These are phyloP conservation scores for Serendipita sp. DNA, from an alignment of 768 basidiomycete species.

Conservation along the genomic window DNA sequence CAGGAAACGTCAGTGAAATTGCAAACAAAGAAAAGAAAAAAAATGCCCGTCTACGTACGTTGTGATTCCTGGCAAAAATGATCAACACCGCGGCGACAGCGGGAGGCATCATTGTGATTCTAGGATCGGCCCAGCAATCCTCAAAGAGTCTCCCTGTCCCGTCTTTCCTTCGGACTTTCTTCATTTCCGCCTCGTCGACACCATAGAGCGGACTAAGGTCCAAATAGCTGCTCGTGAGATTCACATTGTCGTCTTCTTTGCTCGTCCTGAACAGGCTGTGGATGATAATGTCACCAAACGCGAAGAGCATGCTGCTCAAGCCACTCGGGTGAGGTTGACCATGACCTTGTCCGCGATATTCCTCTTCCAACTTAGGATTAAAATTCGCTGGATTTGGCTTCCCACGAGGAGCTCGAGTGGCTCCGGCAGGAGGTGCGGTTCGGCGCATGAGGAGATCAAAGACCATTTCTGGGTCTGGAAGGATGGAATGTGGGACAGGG, in stretches of 20 bases:
- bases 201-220: slow-evolving; percentile 67
- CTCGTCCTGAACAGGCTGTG: slow-evolving; percentile 59
- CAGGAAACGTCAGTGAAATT: neutral
- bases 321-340: slow-evolving; percentile 55
- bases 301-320: slow-evolving; percentile 57
- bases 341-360: slow-evolving; percentile 23
- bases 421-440: slow-evolving; percentile 9
- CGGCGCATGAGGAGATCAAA: slow-evolving; percentile 61
- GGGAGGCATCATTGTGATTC: slow-evolving; percentile 58
- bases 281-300: slow-evolving; percentile 62
- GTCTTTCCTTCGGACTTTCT: slow-evolving; percentile 19
- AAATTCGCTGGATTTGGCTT: neutral
- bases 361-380: neutral
- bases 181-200: slow-evolving; percentile 30
- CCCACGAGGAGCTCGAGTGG: neutral
- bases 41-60: slow-evolving; percentile 25
- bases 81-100: slow-evolving; percentile 49
- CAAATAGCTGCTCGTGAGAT: slow-evolving; percentile 54
- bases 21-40: neutral
- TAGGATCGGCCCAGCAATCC: slow-evolving; percentile 52
- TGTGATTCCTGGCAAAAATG: slow-evolving; percentile 57
- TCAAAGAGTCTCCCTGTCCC: slow-evolving; percentile 50
- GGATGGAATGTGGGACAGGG: slow-evolving; percentile 24
- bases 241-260: slow-evolving; percentile 30
- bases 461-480: slow-evolving; percentile 50